Base-by-base conservation (phyloP, 805 yeast genomes). In the Barnettozyma sp. region DNA sequence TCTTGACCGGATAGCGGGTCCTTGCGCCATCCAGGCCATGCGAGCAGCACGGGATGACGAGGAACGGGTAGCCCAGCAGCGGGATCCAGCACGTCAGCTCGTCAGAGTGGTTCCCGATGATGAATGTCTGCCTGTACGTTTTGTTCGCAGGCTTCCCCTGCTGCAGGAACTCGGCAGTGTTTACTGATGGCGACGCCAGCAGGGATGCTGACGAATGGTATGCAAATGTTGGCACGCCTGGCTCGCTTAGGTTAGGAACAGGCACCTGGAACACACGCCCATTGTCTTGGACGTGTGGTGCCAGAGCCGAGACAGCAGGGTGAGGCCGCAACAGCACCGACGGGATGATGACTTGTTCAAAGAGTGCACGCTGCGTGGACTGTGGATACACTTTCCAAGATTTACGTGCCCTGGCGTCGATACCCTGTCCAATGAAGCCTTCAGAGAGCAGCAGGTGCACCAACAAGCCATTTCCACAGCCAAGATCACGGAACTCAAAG, bases 31-130 rank as follows among this genome's bases (percentile, higher is more conserved):
- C 71, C 28, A 90, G 67, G 3, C 82, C 76, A 58, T 90, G 95
- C 0, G 97, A 87, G 56, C 97, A 90, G 56, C 97, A 90, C 9
- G 97, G 97, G 27, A 90, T 84, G 8, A 86, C 95, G 66, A 90
- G 65, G 55, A 85, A 90, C 6, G 96, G 95, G 43, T 70, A 82
- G 0, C 86, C 87, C 9, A 90, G 60, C 9, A 90, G 62, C 4
- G 97, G 97, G 24, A 90, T 78, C 97, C 97, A 90, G 46, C 95
- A 82, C 0, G 97, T 88, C 38, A 90, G 67, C 54, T 90, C 97
- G 56, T 90, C 97, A 1, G 95, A 83, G 54, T 90, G 97, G 55
- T 90, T 90, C 1, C 97, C 97, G 30, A 90, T 87, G 23, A 88
- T 59, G 50, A 90, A 90, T 0, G 95, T 80, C 46, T 80, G 71